Evolutionary conservation across 2,329 filamentous ascomycete genomes (phyloP), one percentile per base, ranked within the genome.

Genomic region (Zopfia rhizophila): DNA sequence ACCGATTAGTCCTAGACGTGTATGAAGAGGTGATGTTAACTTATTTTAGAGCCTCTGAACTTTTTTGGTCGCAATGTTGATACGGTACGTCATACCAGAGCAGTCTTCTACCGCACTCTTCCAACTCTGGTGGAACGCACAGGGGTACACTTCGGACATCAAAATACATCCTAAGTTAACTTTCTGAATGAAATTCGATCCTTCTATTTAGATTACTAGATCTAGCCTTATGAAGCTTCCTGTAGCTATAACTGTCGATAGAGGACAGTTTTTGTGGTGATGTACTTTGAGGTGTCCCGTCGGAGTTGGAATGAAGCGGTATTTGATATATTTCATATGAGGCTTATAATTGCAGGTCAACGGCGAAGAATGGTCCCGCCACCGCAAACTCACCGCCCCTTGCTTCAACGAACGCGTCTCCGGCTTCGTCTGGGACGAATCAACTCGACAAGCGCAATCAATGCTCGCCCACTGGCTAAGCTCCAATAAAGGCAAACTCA

Each of bases 391-490:
- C 16, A 74, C 70, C 3, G 70, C 72, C 3, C 65, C 72, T 0
- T 66, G 69, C 5, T 78, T 79, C 58, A 77, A 74, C 29, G 75
- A 79, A 46, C 66, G 69, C 28, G 73, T 70, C 27, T 75, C 70
- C 23, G 49, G 49, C 4, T 48, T 71, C 3, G 75, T 78, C 3
- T 89, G 85, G 72, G 70, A 72, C 11, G 83, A 88, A 61, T 76
- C 80, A 1, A 74, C 86, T 45, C 66, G 72, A 25, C 88, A 91
- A 72, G 80, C 86, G 0, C 16, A 47, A 5, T 28, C 38, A 4
- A 51, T 66, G 41, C 40, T 60, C 7, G 23, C 30, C 1, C 41
- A 51, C 7, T 68, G 61, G 63, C 36, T 56, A 7, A 51, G 45
- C 25, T 56, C n/a, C 30, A 56, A 31, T 64, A 60, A 61, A 22